Evolutionary conservation across 805 yeast species (phyloP), one percentile per base, ranked within the genome.

Genomic region (Lipomyces kockii): DNA sequence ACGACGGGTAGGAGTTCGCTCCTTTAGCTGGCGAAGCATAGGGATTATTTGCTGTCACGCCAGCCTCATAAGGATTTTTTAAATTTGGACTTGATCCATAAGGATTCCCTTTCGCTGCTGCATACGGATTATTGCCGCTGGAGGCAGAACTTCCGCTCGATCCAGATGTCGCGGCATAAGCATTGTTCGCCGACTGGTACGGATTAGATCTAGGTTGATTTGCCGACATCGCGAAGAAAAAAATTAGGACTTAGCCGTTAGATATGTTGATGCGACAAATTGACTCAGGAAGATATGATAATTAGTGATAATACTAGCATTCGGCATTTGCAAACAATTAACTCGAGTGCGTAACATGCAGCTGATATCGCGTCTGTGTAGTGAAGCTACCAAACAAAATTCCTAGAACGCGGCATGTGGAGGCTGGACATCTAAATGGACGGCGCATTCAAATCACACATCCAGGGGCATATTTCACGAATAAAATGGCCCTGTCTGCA

Each of bases 51-150:
- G 46, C 56, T 54, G 43, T 14, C 20, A 8, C 37, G 37, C 49
- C 43, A 9, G 54, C n/a, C 3, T 9, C 58, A 59, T 46, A 58
- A 4, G 64, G 63, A 46, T 32, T 63, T 6, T 25, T 43, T 8
- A 49, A 12, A 14, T 39, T 52, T 2, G 55, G n/a, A 52, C 34
- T 29, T 52, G 55, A 29, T 25, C 34, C 34, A 25, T 25, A 22
- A 52, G 34, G 29, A 52, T 17, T 29, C 29, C 34, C 34, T 52
- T 25, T 29, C 12, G 32, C 7, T 22, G 55, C 55, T 12, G 34
- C 29, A 52, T 25, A 25, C 55, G 32, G 55, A 52, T 52, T 52
- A 14, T 11, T 29, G 29, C 20, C 49, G 49, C 22, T n/a, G 49
- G 49, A 43, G 22, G 8, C 49, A 43, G 49, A 43, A 12, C 17